Conservation (phyloP, 768 basidiomycete species). For the Mrakia hoshinonis region DNA sequence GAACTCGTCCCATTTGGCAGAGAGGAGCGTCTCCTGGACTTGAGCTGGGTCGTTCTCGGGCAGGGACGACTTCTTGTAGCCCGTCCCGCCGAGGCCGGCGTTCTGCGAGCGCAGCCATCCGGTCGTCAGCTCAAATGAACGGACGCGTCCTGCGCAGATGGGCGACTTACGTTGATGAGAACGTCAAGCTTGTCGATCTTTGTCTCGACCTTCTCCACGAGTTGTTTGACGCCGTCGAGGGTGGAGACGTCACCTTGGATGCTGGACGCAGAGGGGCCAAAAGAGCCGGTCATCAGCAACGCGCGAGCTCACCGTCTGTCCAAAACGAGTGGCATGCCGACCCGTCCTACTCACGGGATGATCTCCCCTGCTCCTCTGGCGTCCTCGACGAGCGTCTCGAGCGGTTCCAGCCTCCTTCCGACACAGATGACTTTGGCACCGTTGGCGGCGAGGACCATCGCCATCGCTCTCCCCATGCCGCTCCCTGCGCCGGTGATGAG, state of each 20-base stretch:
- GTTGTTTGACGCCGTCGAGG: background rate
- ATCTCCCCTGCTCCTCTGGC: background rate
- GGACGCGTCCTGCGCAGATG: background rate
- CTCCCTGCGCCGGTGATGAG: background rate
- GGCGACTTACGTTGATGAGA: background rate
- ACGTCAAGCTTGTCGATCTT: background rate
- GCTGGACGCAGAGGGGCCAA: background rate
- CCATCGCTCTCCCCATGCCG: background rate
- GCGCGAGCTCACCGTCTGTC: background rate
- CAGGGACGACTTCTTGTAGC: background rate
- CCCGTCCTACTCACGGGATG: background rate
- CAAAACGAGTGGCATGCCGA: too few relatives aligned
- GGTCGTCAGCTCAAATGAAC: background rate
- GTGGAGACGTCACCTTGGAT: conserved; percentile 2
- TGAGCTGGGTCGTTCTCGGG: background rate
- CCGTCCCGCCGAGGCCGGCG: background rate
- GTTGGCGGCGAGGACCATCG: background rate
- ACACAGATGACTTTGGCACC: background rate
- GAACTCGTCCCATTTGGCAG: background rate
- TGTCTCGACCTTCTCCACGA: background rate
- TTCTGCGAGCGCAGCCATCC: background rate
- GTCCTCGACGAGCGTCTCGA: background rate
- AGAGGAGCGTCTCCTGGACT: background rate
- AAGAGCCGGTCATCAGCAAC: background rate
- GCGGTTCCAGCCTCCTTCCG: background rate